Base-by-base conservation (phyloP, 2,329 filamentous ascomycete species). In the Bimuria novae-zelandiae region DNA sequence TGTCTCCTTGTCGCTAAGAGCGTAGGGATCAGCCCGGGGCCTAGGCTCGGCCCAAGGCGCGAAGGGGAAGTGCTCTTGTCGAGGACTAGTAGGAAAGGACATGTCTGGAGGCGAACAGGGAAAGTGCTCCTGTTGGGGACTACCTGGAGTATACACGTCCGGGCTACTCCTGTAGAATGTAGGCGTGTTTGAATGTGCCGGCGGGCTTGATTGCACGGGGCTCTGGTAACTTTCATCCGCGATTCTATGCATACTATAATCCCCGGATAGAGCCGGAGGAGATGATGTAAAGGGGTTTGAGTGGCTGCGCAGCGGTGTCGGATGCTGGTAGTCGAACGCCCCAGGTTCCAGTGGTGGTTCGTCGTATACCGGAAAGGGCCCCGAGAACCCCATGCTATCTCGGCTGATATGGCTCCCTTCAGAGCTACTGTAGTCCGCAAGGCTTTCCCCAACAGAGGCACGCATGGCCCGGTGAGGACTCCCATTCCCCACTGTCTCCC, bases 321-420 rank as follows among this genome's bases (percentile, higher is more conserved):
- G 62, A 36, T 69, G 64, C 16, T 42, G 56, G 54, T 70, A 71
- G 7, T 48, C 39, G 19, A 40, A 52, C 3, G 47, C 32, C 16
- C 47, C 33, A 19, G 33, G n/a, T 46, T 47, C 50, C 23, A 51
- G 8, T 14, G 55, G 35, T 12, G 37, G 22, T 6, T 33, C 41
- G 23, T 47, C 49, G 35, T 51, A 42, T 2, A 37, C 46, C 3
- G 54, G 50, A 8, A 55, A 47, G 2, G 48, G 45, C 16, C 82
- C 14, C 72, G 73, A 3, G 79, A 83, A 45, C 0, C 55, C 60
- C 6, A 65, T 42, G 36, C 62, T 64, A 10, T 62, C 59, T 8
- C 61, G 54, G 25, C 57, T 64, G 7, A 54, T 57, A 17, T 71
- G 66, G 23, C 60, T 62, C 29, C 48, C 52, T 2, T 51, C 57